Evolutionary conservation across 1,139 yeast genomes (phyloP).

Genomic region (Cylindricascospora bacillispora): DNA sequence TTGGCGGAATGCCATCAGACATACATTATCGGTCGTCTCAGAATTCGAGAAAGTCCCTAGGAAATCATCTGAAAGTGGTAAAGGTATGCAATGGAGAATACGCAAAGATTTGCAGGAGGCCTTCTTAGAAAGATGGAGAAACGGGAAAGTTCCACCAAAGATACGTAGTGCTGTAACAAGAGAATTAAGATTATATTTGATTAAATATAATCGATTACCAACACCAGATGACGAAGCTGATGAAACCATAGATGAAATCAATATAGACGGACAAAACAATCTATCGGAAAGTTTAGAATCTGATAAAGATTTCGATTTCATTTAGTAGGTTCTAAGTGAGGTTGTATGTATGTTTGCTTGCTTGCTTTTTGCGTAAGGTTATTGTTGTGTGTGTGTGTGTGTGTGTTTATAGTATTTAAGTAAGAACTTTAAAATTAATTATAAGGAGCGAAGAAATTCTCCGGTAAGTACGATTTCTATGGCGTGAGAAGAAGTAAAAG

Average conservation of each 20-base stretch:
- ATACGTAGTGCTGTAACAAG: slow-evolving; percentile 75
- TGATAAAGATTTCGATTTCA: too few species aligned
- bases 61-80: slow-evolving; percentile 87
- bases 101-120: slow-evolving; percentile 73
- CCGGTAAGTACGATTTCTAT: too few species aligned
- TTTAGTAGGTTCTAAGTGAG: too few species aligned
- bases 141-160: slow-evolving; percentile 38
- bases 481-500: too few species aligned
- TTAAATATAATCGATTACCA: slow-evolving; percentile 32
- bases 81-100: slow-evolving; percentile 98
- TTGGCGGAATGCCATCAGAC: slow-evolving; percentile 81
- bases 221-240: slow-evolving; percentile 26
- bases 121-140: slow-evolving; percentile 62
- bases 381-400: too few species aligned
- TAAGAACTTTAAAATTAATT: too few species aligned
- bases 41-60: slow-evolving; percentile 93
- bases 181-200: slow-evolving; percentile 60
- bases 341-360: too few species aligned
- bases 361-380: too few species aligned
- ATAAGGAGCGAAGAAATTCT: too few species aligned
- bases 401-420: too few species aligned
- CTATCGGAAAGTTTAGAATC: too few species aligned
- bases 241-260: slow-evolving; percentile 31
- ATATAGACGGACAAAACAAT: slow-evolving; percentile 7
- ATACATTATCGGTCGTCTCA: slow-evolving; percentile 64